phyloP scores from a whole-genome alignment of 2,329 filamentous ascomycete genomes.

The Cytospora paraplurivora region DNA sequence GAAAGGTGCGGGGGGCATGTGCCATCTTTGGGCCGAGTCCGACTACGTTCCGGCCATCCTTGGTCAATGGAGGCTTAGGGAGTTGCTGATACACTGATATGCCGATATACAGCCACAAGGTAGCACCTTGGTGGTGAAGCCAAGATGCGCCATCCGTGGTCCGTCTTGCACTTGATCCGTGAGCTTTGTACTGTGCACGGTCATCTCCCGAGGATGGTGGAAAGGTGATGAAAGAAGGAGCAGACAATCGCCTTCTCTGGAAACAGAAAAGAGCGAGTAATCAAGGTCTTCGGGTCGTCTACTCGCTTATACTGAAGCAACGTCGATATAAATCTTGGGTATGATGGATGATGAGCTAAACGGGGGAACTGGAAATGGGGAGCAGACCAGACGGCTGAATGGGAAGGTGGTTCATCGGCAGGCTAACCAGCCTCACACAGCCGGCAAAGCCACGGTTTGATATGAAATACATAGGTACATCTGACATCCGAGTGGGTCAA shows the following conservation, averaged over 20 bases:
- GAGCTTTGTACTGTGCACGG: neutral
- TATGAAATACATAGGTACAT: neutral
- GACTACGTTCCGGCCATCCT: neutral
- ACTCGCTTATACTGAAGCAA: too few species aligned
- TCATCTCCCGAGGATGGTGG: neutral
- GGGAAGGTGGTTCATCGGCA: neutral
- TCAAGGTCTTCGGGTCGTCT: too few species aligned
- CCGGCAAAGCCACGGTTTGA: neutral
- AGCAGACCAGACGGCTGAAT: neutral
- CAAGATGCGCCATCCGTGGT: neutral
- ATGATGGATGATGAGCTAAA: neutral
- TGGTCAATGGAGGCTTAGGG: neutral
- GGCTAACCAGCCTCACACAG: neutral
- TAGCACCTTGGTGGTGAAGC: neutral
- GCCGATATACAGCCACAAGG: neutral
- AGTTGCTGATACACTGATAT: neutral
- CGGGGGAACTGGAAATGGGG: too few species aligned
- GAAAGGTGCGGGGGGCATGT: too few species aligned
- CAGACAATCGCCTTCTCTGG: too few species aligned
- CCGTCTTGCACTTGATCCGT: neutral
- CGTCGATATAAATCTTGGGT: too few species aligned
- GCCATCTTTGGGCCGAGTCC: slow-evolving; percentile 2
- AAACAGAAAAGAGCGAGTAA: too few species aligned
- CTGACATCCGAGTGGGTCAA: too few species aligned
- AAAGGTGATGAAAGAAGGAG: too few species aligned